Evolutionary conservation across 345 rosid genomes (phyloP).

Genomic region (Melastoma malabathricum): DNA sequence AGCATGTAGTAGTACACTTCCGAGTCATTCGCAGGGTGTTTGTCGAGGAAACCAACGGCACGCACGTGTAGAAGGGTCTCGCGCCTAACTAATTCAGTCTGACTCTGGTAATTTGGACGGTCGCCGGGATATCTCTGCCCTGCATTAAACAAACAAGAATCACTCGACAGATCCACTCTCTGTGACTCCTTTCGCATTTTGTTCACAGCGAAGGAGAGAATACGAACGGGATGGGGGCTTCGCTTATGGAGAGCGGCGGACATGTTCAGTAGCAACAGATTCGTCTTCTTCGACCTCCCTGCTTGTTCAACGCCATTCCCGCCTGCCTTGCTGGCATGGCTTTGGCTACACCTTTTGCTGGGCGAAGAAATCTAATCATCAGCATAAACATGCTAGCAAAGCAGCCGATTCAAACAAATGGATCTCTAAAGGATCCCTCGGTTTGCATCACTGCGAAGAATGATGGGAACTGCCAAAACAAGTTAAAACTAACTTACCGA

Average conservation of each 20-base stretch:
- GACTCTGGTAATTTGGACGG: no score
- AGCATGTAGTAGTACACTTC: no score
- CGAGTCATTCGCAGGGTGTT: no score
- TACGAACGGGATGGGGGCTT: no score
- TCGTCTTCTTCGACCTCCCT: slow-evolving; percentile 29
- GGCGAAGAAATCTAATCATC: not conserved
- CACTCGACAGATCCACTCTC: no score
- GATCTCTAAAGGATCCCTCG: not conserved
- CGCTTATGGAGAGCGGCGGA: slow-evolving; percentile 1
- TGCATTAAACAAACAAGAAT: no score
- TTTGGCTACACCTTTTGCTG: slow-evolving; percentile 56
- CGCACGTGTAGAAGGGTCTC: no score
- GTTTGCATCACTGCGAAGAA: no score
- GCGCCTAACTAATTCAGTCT: no score
- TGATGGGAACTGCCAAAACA: not conserved
- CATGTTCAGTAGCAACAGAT: slow-evolving; percentile 38
- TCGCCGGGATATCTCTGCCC: no score
- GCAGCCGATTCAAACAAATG: slow-evolving; percentile 4
- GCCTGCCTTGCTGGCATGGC: slow-evolving; percentile 41
- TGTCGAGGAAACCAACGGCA: no score
- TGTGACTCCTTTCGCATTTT: no score
- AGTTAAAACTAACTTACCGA: slow-evolving; percentile 25
- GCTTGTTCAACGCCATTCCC: slow-evolving; percentile 53
- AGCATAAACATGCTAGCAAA: not conserved
- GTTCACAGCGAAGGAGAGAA: slow-evolving; percentile 2